Evolutionary conservation across 345 rosid genomes (phyloP).

Genomic region (Corymbia maculata): DNA sequence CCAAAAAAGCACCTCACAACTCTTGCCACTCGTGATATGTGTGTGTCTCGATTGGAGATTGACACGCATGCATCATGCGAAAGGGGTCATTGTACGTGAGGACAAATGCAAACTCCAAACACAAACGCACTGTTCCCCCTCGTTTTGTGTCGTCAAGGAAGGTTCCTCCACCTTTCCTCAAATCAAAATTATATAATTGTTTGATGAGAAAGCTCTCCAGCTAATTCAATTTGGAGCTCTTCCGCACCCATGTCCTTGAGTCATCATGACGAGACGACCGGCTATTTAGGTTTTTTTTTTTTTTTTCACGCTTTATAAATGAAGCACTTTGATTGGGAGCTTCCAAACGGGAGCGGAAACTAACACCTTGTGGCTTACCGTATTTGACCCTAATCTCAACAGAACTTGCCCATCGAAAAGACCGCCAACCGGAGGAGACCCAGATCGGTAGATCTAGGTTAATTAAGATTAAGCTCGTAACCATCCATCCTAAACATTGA

Average conservation of each 20-base stretch:
- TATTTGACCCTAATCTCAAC: background rate
- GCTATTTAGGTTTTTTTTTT: background rate
- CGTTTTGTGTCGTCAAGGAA: conserved; percentile 11
- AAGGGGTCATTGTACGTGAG: background rate
- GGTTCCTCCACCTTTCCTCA: conserved; percentile 27
- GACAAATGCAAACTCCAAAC: conserved; percentile 25
- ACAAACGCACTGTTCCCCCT: background rate
- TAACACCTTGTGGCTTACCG: background rate
- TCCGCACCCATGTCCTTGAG: background rate
- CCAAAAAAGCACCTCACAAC: background rate
- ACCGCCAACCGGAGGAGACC: background rate
- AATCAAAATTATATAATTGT: background rate
- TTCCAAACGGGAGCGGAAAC: background rate
- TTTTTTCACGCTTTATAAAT: background rate
- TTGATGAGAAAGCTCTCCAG: background rate
- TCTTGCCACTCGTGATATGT: background rate
- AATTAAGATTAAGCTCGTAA: background rate
- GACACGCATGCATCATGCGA: background rate
- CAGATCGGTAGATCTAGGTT: background rate
- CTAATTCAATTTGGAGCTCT: background rate
- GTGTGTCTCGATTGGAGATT: conserved; percentile 3
- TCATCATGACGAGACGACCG: background rate
- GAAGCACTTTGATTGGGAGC: background rate
- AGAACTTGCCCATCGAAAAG: background rate
- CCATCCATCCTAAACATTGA: background rate